phyloP scores from a whole-genome alignment of 2,329 filamentous ascomycete genomes.

The Diplodia mutila region DNA sequence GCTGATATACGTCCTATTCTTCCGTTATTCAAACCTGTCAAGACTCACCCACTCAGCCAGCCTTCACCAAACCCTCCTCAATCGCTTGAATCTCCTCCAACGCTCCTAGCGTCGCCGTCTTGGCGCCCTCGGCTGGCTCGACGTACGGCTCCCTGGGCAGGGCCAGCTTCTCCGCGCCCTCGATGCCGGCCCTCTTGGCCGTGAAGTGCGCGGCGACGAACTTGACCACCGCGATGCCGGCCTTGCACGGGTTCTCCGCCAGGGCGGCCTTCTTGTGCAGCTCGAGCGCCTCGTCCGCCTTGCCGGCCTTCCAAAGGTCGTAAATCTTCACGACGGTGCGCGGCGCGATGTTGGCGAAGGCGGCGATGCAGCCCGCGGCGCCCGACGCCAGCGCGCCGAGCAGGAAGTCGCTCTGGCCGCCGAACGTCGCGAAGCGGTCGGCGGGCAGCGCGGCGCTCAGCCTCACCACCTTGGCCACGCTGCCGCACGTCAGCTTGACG shows the following conservation, averaged over 20 bases:
- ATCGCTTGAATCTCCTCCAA: conserved; percentile 23
- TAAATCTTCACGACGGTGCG: conserved; percentile 63
- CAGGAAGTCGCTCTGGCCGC: conserved; percentile 74
- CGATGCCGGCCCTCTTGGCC: conserved; percentile 63
- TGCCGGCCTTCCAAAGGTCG: conserved; percentile 62
- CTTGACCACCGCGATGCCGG: conserved; percentile 69
- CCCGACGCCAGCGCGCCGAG: conserved; percentile 59
- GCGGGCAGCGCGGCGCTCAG: conserved; percentile 57
- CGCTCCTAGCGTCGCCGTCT: not conserved
- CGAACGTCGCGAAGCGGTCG: conserved; percentile 67
- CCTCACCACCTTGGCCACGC: conserved; percentile 71
- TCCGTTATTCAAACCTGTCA: not conserved
- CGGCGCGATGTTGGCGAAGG: conserved; percentile 62
- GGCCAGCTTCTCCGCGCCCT: conserved; percentile 60
- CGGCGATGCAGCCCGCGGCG: conserved; percentile 59
- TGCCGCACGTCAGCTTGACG: conserved; percentile 74
- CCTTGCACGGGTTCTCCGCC: conserved; percentile 68
- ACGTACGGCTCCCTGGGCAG: conserved; percentile 66
- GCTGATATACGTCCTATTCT: not conserved
- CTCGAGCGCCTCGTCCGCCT: conserved; percentile 60
- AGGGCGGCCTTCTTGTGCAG: conserved; percentile 66
- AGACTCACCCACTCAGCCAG: not conserved
- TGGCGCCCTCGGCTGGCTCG: conserved; percentile 34
- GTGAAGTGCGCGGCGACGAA: conserved; percentile 67
- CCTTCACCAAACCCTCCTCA: conserved; percentile 5